Evolutionary conservation across 2,329 filamentous ascomycete genomes (phyloP).

Genomic region (Sporothrix brunneoviolacea): DNA sequence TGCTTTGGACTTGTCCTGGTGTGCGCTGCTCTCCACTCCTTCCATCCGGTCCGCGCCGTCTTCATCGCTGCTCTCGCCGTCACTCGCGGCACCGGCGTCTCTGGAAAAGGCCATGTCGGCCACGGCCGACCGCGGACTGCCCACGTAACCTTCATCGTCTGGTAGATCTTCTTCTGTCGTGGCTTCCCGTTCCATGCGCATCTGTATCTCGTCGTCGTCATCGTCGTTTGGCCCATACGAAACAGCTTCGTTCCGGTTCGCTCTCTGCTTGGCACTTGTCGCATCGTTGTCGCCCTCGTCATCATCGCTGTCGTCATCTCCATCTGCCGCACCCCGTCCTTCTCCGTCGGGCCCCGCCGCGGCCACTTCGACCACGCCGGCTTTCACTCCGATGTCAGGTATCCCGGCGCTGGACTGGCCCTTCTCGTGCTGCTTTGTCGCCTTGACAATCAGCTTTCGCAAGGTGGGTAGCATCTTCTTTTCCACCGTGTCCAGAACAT

Average conservation of each 20-base stretch:
- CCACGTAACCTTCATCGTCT: slow-evolving; percentile 47
- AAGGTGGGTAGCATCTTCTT: slow-evolving; percentile 69
- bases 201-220: slow-evolving; percentile 71
- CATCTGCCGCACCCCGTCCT: slow-evolving; percentile 36
- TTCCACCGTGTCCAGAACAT: slow-evolving; percentile 77
- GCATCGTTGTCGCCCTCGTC: slow-evolving; percentile 74
- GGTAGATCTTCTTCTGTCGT: slow-evolving; percentile 47
- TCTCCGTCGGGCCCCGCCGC: slow-evolving; percentile 24
- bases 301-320: slow-evolving; percentile 60
- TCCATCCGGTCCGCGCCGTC: slow-evolving; percentile 28
- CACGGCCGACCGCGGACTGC: slow-evolving; percentile 36
- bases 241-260: slow-evolving; percentile 72
- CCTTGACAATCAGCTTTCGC: slow-evolving; percentile 62
- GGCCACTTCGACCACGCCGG: slow-evolving; percentile 47
- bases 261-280: slow-evolving; percentile 64
- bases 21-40: slow-evolving; percentile 17
- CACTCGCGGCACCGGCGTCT: background rate
- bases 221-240: slow-evolving; percentile 93
- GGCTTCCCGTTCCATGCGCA: slow-evolving; percentile 52
- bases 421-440: slow-evolving; percentile 74
- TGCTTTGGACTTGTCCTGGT: slow-evolving; percentile 31
- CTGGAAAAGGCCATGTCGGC: background rate
- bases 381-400: slow-evolving; percentile 61
- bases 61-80: background rate
- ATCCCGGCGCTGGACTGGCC: slow-evolving; percentile 60